Percentiles rank a stretch among this genome's conserved stretches.
phyloP scores from a whole-genome alignment of 306 rosid genomes.

The Purshia tridentata region DNA sequence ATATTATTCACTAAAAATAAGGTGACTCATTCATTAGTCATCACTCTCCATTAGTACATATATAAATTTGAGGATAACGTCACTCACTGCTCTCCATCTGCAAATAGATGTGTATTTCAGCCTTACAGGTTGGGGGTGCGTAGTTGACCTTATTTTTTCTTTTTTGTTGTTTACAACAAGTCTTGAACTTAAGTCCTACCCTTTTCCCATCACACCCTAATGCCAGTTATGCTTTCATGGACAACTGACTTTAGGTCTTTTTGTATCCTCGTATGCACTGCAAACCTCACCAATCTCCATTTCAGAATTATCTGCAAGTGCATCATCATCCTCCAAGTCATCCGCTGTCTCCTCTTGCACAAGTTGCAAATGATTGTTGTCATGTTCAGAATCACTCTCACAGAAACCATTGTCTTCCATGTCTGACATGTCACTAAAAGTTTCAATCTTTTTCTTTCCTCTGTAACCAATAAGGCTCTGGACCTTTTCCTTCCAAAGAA shows the following conservation, averaged over 20 bases:
- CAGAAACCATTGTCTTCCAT: conserved; percentile 43
- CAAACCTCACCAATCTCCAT: conserved; percentile 58
- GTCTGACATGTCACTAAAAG: conserved; percentile 54
- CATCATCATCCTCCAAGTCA: conserved; percentile 33
- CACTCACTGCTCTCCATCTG: too few relatives aligned
- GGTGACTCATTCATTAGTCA: too few relatives aligned
- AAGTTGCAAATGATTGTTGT: conserved; percentile 31
- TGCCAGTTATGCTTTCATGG: neutral
- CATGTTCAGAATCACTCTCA: conserved; percentile 43
- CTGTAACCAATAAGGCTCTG: conserved; percentile 50
- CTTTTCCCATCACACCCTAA: neutral
- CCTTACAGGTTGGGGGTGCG: too few relatives aligned
- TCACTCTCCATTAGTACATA: too few relatives aligned
- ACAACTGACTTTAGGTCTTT: neutral
- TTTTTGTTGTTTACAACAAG: too few relatives aligned
- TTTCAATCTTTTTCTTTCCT: conserved; percentile 63
- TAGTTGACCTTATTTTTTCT: too few relatives aligned
- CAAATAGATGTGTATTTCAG: too few relatives aligned
- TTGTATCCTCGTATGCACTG: conserved; percentile 32
- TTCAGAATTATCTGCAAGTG: conserved; percentile 37
- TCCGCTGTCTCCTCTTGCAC: conserved; percentile 39
- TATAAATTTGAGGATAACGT: too few relatives aligned
- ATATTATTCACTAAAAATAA: too few relatives aligned
- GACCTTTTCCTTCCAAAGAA: conserved; percentile 74
- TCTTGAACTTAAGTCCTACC: too few relatives aligned